Conservation (phyloP, 441 rosid species). For the Iberis amara region DNA sequence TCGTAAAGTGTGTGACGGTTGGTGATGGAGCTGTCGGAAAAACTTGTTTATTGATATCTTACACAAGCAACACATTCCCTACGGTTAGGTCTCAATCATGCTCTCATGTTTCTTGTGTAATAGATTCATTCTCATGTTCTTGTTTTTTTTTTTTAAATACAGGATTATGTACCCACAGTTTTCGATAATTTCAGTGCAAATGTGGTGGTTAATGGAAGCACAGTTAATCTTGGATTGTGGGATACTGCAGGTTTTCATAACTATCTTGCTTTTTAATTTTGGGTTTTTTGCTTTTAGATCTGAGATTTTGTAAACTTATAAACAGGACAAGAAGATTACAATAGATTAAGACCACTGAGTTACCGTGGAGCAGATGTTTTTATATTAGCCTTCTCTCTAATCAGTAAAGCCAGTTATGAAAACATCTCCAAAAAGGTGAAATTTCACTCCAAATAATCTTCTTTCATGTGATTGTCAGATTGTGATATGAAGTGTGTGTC, state of each 20-base stretch:
- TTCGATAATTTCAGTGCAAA: conserved; percentile 74
- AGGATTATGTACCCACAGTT: conserved; percentile 71
- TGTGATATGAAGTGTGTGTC: neutral
- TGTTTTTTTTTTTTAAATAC: neutral
- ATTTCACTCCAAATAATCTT: too few relatives aligned
- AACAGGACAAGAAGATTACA: conserved; percentile 47
- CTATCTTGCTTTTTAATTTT: neutral
- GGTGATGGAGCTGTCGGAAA: conserved; percentile 43
- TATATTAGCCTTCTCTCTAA: conserved; percentile 46
- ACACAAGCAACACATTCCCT: conserved; percentile 48
- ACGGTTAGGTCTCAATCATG: conserved; percentile 15
- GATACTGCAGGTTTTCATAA: conserved; percentile 51
- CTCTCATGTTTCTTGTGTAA: neutral
- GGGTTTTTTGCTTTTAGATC: conserved; percentile 5
- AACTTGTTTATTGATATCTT: conserved; percentile 38
- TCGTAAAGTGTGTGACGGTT: conserved; percentile 37
- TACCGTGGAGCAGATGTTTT: conserved; percentile 48
- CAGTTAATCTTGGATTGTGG: conserved; percentile 58
- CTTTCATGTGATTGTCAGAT: too few relatives aligned
- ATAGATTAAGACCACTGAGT: conserved; percentile 45
- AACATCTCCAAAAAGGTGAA: conserved; percentile 42
- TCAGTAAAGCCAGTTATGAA: conserved; percentile 47
- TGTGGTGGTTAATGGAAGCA: conserved; percentile 60
- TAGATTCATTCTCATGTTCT: conserved; percentile 14
- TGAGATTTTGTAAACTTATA: conserved; percentile 1